phyloP scores from a whole-genome alignment of 441 rosid genomes.

The Sinapis alba region DNA sequence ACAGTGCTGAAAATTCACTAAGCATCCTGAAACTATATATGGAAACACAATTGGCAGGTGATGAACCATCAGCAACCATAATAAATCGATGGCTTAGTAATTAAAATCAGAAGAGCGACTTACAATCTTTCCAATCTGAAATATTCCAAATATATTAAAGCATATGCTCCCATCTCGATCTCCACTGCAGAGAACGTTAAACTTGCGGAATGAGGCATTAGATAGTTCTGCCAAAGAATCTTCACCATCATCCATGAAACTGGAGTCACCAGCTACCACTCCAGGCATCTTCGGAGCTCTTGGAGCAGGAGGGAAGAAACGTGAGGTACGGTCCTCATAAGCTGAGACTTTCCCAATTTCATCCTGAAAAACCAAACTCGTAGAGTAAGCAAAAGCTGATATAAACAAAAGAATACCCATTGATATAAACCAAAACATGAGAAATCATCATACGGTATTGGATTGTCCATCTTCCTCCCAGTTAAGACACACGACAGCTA shows the following conservation, averaged over 20 bases:
- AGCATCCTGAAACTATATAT: neutral
- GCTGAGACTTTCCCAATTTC: slow-evolving; percentile 43
- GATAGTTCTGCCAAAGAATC: slow-evolving; percentile 85
- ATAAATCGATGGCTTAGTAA: slow-evolving; percentile 7
- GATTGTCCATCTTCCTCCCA: slow-evolving; percentile 86
- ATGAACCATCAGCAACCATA: slow-evolving; percentile 16
- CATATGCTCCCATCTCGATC: slow-evolving; percentile 78
- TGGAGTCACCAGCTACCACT: slow-evolving; percentile 70
- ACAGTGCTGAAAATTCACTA: neutral
- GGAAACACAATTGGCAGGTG: neutral
- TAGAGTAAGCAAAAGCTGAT: slow-evolving; percentile 13
- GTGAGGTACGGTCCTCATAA: slow-evolving; percentile 80
- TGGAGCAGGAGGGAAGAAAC: slow-evolving; percentile 88
- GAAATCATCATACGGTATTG: slow-evolving; percentile 44
- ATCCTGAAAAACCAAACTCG: slow-evolving; percentile 49
- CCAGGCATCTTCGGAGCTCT: slow-evolving; percentile 74
- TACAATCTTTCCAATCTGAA: slow-evolving; percentile 82
- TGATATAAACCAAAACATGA: slow-evolving; percentile 8
- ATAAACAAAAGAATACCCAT: neutral
- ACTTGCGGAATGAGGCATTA: slow-evolving; percentile 66
- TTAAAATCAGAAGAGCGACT: slow-evolving; percentile 43
- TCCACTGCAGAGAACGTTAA: slow-evolving; percentile 83
- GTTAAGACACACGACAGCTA: slow-evolving; percentile 83
- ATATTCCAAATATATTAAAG: slow-evolving; percentile 89
- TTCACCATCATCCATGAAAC: slow-evolving; percentile 75